Evolutionary conservation across 2,329 filamentous ascomycete genomes (phyloP), one percentile per base, ranked within the genome.

Genomic region (Raffaelea albimanens): DNA sequence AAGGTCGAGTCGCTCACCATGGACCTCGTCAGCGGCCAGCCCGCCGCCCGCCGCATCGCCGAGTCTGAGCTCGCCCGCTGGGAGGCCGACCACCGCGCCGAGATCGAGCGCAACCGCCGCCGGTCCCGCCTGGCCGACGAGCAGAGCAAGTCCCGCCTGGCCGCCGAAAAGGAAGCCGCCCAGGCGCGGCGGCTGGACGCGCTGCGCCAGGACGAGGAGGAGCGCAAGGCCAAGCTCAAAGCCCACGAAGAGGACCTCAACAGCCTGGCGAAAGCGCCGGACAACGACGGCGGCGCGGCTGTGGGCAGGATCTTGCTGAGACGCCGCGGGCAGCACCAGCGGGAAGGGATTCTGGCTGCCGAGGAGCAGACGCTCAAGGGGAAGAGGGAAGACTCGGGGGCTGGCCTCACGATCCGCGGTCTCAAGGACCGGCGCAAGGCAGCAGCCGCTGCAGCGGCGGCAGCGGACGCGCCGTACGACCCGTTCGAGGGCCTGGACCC

Each of bases 1-100:
- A 82, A 87, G 60, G 87, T 95, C 36, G 93, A 98, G 69, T 81
- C 85, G 55, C 77, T 96, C 52, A 90, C 90, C 2, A 89, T 90
- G 67, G 91, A 96, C 61, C 74, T 98, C 10, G 83, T 96, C 75
- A 81, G 54, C 81, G 83, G 39, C 74, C 13, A n/a, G 23, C 71
- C 40, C 81, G 73, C 82, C 1, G 78, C 81, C 10, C 56, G 58
- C 20, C 50, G 50, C 34, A 51, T 54, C n/a, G 63, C 63, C 43
- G 70, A 73, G 58, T 62, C 65, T 50, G 62, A 60, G 47, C 73
- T 90, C n/a, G 66, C 72, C 44, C 68, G 76, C 51, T 96, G 90
- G 69, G 82, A 88, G 59, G 76, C 82, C 41, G 76, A 81, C 48
- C 88, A 96, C 67, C 75, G 75, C 56, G 74, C 72, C 29, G 77